Evolutionary conservation across 257 asterid species (phyloP).

Genomic region (Solanum pinnatisectum): DNA sequence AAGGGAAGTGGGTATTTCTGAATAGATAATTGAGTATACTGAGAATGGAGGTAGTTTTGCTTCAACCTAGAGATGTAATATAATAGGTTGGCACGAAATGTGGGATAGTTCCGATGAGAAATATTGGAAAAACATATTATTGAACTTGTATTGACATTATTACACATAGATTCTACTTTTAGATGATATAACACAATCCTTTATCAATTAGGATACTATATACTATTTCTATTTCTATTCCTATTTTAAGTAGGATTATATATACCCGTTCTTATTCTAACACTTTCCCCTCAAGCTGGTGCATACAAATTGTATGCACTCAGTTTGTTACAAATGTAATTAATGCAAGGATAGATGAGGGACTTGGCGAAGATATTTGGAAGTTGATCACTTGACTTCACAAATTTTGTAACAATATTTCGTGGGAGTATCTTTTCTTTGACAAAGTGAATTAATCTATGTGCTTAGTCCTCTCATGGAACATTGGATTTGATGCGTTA

Average conservation of each 20-base stretch:
- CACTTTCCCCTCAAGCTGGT: not conserved
- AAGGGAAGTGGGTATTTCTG: not conserved
- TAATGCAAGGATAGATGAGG: not conserved
- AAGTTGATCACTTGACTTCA: not conserved
- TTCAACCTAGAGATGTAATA: too few relatives aligned
- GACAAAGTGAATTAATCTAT: not conserved
- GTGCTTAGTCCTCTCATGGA: not conserved
- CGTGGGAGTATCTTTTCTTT: not conserved
- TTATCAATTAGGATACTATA: not conserved
- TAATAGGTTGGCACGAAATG: not conserved
- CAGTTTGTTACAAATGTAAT: not conserved
- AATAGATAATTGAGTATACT: not conserved
- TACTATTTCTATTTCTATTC: not conserved
- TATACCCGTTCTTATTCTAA: not conserved
- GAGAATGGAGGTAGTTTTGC: not conserved
- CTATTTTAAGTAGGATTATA: not conserved
- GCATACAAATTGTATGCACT: not conserved
- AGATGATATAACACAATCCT: not conserved
- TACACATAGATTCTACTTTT: not conserved
- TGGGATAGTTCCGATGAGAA: not conserved
- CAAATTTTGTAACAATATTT: not conserved
- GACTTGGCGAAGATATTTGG: not conserved
- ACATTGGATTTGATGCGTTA: not conserved
- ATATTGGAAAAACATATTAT: not conserved
- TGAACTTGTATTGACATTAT: not conserved